These are phyloP conservation scores for Podaxis sp. DNA, from an alignment of 768 basidiomycete genomes.

Conservation along the genomic window DNA sequence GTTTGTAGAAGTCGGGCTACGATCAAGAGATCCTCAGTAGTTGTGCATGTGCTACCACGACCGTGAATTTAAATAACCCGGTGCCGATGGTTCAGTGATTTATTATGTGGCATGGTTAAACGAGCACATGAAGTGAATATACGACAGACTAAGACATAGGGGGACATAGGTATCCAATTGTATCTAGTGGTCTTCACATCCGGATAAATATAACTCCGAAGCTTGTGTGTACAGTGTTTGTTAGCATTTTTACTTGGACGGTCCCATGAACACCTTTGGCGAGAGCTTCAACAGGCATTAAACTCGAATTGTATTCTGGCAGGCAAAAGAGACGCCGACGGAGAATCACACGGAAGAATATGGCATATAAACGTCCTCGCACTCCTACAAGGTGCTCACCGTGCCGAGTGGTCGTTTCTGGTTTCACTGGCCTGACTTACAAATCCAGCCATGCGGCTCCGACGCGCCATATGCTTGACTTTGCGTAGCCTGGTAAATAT, in stretches of 20 bases:
- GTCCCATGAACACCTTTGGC: too few species aligned
- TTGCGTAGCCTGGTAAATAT: background rate
- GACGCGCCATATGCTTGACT: background rate
- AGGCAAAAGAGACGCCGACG: too few species aligned
- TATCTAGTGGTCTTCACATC: too few species aligned
- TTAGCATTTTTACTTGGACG: too few species aligned
- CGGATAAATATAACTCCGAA: background rate
- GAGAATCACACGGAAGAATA: too few species aligned
- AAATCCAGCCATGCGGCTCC: background rate
- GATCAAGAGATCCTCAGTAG: background rate
- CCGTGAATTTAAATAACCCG: background rate
- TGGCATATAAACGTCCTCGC: background rate
- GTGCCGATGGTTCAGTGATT: background rate
- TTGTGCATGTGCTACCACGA: background rate
- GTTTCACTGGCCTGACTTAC: background rate
- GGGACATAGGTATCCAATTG: too few species aligned
- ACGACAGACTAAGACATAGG: too few species aligned
- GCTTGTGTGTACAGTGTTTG: background rate
- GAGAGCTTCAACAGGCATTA: too few species aligned
- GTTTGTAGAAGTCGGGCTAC: background rate
- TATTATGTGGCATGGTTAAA: background rate
- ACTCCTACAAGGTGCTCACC: background rate
- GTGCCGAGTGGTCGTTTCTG: background rate
- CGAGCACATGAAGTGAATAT: background rate
- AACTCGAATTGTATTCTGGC: too few species aligned